phyloP scores from a whole-genome alignment of 2,329 filamentous ascomycete species.

The Colletotrichum navitas region DNA sequence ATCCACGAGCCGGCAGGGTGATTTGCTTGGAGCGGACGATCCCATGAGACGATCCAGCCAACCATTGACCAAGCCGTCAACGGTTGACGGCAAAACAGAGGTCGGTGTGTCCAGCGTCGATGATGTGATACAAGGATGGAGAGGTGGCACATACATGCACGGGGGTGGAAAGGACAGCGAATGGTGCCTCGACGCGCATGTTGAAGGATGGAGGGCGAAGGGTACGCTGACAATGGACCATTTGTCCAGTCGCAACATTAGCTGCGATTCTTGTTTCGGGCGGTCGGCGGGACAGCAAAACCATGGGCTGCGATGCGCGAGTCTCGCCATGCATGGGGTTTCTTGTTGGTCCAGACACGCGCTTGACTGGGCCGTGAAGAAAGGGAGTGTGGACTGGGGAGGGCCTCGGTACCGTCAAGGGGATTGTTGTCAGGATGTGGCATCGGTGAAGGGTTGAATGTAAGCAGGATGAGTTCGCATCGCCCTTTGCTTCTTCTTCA shows the following conservation, averaged over 20 bases:
- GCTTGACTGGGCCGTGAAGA: constrained; percentile 9
- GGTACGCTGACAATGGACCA: constrained; percentile 3
- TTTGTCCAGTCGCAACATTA: constrained; percentile 2
- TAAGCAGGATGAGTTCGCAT: neutral
- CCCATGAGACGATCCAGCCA: constrained; percentile 17
- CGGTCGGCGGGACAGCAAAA: constrained; percentile 6
- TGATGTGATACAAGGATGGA: constrained; percentile 38
- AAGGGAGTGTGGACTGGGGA: constrained; percentile 13
- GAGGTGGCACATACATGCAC: neutral
- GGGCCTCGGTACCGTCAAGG: constrained; percentile 10
- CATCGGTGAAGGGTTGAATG: constrained; percentile 31
- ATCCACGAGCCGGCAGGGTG: constrained; percentile 21
- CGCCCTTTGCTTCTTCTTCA: constrained; percentile 22
- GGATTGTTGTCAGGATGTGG: constrained; percentile 16
- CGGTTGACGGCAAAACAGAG: neutral
- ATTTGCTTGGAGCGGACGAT: constrained; percentile 12
- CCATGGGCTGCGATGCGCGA: constrained; percentile 15
- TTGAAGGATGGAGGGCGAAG: constrained; percentile 5
- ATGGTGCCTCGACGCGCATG: neutral
- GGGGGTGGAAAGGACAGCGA: neutral
- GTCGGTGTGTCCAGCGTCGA: constrained; percentile 4
- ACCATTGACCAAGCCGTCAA: neutral
- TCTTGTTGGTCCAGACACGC: constrained; percentile 10
- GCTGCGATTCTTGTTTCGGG: neutral
- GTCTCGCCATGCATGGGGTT: neutral